Evolutionary conservation across 2,329 filamentous ascomycete genomes (phyloP).

Genomic region (Huntiella bhutanensis): DNA sequence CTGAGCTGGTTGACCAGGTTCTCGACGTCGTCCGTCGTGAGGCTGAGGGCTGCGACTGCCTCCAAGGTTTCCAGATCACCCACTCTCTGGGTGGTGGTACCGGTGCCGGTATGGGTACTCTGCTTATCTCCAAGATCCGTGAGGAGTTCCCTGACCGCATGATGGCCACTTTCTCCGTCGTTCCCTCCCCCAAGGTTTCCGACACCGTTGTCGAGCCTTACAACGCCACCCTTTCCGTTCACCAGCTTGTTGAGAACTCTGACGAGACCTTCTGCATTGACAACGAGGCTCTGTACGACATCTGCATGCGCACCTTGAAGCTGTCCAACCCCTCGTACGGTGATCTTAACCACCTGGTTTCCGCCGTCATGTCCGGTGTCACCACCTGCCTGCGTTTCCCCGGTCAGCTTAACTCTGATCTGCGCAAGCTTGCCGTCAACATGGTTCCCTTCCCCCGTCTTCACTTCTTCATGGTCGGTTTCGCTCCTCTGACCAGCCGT

Average conservation of each 20-base stretch:
- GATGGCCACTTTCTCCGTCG: slow-evolving; percentile 99
- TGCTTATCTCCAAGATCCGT: slow-evolving; percentile 99
- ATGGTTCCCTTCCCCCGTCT: slow-evolving; percentile 99
- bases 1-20: slow-evolving; percentile 94
- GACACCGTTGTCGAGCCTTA: slow-evolving; percentile 99
- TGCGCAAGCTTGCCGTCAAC: slow-evolving; percentile 98
- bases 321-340: slow-evolving; percentile 96
- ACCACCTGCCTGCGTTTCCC: slow-evolving; percentile 98
- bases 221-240: slow-evolving; percentile 96
- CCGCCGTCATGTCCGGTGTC: slow-evolving; percentile 97
- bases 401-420: slow-evolving; percentile 98
- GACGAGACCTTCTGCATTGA: slow-evolving; percentile 99
- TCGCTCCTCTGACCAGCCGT: slow-evolving; percentile 85
- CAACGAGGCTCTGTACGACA: slow-evolving; percentile 99
- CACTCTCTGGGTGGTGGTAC: slow-evolving; percentile 99
- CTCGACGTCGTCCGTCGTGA: slow-evolving; percentile 97
- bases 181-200: slow-evolving; percentile 97
- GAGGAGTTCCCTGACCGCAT: slow-evolving; percentile 99
- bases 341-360: slow-evolving; percentile 98
- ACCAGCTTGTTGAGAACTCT: slow-evolving; percentile 99
- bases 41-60: slow-evolving; percentile 97
- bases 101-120: slow-evolving; percentile 98
- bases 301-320: slow-evolving; percentile 99
- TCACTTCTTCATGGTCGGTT: slow-evolving; percentile 99
- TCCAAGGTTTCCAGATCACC: slow-evolving; percentile 99